Evolutionary conservation across 2,329 filamentous ascomycete genomes (phyloP).

Genomic region (Fusarium abutilonis): DNA sequence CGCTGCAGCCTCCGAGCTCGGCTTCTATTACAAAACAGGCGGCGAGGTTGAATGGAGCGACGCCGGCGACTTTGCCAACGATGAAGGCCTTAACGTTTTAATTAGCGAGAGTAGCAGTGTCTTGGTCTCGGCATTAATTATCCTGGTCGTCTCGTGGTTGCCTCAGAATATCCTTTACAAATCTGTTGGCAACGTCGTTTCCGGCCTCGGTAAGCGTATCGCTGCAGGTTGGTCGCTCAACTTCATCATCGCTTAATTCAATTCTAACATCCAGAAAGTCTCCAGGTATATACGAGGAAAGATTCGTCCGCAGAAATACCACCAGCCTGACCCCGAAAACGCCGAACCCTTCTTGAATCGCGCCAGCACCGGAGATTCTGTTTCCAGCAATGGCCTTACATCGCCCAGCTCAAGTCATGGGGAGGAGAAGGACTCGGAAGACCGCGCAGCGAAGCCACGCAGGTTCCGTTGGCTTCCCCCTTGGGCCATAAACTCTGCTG

Average conservation of each 20-base stretch:
- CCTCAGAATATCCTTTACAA: conserved; percentile 38
- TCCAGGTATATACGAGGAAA: conserved; percentile 28
- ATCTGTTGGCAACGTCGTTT: conserved; percentile 36
- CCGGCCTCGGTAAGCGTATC: conserved; percentile 27
- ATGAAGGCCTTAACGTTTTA: conserved; percentile 46
- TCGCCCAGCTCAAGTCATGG: conserved; percentile 10
- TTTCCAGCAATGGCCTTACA: conserved; percentile 2
- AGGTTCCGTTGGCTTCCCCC: conserved; percentile 25
- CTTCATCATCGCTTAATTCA: background rate
- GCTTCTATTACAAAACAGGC: conserved; percentile 47
- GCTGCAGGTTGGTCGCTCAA: conserved; percentile 37
- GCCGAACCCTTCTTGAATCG: conserved; percentile 29
- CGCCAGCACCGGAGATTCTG: conserved; percentile 12
- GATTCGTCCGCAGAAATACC: conserved; percentile 22
- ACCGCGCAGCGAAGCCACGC: background rate
- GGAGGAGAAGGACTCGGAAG: conserved; percentile 17
- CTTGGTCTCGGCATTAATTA: conserved; percentile 31
- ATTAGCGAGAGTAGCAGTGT: conserved; percentile 45
- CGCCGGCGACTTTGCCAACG: conserved; percentile 43
- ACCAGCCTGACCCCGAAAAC: conserved; percentile 34
- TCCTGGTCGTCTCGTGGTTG: conserved; percentile 40
- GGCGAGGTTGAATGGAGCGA: conserved; percentile 48
- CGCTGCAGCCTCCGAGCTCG: conserved; percentile 47
- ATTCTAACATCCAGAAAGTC: conserved; percentile 21
- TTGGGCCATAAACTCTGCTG: conserved; percentile 17